Evolutionary conservation across 768 basidiomycete genomes (phyloP).

Genomic region (Calvatia gigantea): DNA sequence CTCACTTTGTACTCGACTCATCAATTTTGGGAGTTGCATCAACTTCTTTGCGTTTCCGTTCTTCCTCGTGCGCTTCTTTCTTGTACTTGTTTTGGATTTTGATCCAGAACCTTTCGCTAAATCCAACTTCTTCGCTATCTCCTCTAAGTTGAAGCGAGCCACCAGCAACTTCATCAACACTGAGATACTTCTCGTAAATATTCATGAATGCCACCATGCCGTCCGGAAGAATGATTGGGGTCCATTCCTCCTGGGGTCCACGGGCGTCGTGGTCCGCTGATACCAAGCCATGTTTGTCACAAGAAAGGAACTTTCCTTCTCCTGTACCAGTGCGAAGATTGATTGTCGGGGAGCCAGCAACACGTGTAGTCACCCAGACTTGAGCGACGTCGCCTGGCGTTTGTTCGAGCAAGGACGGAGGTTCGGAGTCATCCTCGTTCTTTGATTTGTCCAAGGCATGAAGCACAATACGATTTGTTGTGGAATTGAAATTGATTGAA

Average conservation of each 20-base stretch:
- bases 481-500: conserved; percentile 74
- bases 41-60: conserved; percentile 65
- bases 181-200: conserved; percentile 84
- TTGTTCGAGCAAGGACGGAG: conserved; percentile 53
- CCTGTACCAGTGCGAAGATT: conserved; percentile 86
- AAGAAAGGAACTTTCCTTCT: conserved; percentile 87
- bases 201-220: conserved; percentile 89
- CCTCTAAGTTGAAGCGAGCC: conserved; percentile 74
- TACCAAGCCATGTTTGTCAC: conserved; percentile 82
- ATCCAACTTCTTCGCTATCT: conserved; percentile 84
- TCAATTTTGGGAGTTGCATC: conserved; percentile 54
- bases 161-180: conserved; percentile 84
- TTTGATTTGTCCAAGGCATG: conserved; percentile 60
- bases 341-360: conserved; percentile 80
- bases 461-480: conserved; percentile 69
- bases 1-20: conserved; percentile 74
- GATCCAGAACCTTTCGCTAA: conserved; percentile 83
- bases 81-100: conserved; percentile 90
- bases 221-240: conserved; percentile 74
- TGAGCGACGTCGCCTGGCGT: conserved; percentile 80
- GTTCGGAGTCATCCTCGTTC: conserved; percentile 40
- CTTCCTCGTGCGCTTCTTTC: conserved; percentile 76
- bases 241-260: conserved; percentile 94
- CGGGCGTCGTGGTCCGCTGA: conserved; percentile 84
- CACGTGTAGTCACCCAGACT: conserved; percentile 88